These are phyloP conservation scores for Saccharomyces paradoxus DNA, from an alignment of 805 yeast genomes.

Conservation along the genomic window DNA sequence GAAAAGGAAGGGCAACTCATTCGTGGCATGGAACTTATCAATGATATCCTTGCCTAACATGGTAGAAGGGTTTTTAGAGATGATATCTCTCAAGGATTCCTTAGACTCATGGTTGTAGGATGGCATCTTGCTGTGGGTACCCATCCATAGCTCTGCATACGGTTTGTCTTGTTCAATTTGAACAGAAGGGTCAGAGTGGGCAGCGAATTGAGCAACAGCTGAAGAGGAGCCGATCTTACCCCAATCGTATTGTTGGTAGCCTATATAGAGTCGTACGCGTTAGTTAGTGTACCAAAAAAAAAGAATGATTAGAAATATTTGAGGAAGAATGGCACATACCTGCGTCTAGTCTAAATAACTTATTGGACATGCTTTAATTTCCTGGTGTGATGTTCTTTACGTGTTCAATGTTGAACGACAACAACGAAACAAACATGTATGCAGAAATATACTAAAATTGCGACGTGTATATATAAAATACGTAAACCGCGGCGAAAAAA, in stretches of 20 bases:
- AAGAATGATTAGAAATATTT: neutral
- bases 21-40: constrained; percentile 54
- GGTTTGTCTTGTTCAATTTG: constrained; percentile 67
- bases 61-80: constrained; percentile 48
- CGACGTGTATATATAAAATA: neutral
- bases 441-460: neutral
- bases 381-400: neutral
- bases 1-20: constrained; percentile 84
- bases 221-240: constrained; percentile 78
- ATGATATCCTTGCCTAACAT: constrained; percentile 54
- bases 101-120: constrained; percentile 51
- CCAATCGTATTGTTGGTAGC: constrained; percentile 80
- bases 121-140: constrained; percentile 91
- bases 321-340: constrained; percentile 21
- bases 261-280: constrained; percentile 22
- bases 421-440: neutral
- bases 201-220: constrained; percentile 84
- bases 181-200: constrained; percentile 54
- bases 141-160: constrained; percentile 99
- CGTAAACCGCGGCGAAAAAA: neutral
- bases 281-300: neutral
- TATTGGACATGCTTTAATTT: constrained; percentile 23
- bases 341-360: constrained; percentile 35
- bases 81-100: constrained; percentile 56
- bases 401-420: neutral